Percentiles rank a stretch among this genome's conserved stretches.
phyloP scores from a whole-genome alignment of 2,329 filamentous ascomycete species.

The Ophiostoma populinum region DNA sequence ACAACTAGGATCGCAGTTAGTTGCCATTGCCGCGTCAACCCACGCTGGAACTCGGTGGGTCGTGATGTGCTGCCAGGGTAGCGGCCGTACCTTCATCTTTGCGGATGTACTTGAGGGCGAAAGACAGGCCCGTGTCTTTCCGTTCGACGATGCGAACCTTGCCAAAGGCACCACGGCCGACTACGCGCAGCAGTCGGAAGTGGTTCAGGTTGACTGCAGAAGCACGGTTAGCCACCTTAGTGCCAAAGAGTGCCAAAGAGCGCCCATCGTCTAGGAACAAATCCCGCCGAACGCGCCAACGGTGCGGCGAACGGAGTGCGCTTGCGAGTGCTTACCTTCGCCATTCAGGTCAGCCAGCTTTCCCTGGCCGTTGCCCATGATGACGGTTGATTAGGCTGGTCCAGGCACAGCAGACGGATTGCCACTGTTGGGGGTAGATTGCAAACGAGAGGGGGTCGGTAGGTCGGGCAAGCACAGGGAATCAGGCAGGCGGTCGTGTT shows the following conservation, averaged over 20 bases:
- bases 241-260: too few relatives aligned
- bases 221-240: neutral
- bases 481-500: neutral
- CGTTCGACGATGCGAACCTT: slow-evolving; percentile 97
- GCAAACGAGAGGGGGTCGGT: neutral
- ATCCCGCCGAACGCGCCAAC: too few relatives aligned
- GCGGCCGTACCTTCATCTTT: slow-evolving; percentile 76
- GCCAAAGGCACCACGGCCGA: slow-evolving; percentile 94
- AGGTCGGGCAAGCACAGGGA: neutral
- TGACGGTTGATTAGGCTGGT: slow-evolving; percentile 2
- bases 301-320: too few relatives aligned
- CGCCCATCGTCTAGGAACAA: too few relatives aligned
- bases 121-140: slow-evolving; percentile 85
- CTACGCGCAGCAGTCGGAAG: slow-evolving; percentile 85
- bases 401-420: too few relatives aligned
- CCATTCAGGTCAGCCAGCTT: slow-evolving; percentile 86
- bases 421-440: neutral
- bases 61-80: slow-evolving; percentile 2
- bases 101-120: slow-evolving; percentile 93
- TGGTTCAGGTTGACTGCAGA: slow-evolving; percentile 81
- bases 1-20: slow-evolving; percentile 60
- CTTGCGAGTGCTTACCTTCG: slow-evolving; percentile 60
- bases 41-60: neutral
- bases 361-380: slow-evolving; percentile 88
- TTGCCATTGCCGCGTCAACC: too few relatives aligned